Percentiles rank a stretch among this genome's conserved stretches.
phyloP scores from a whole-genome alignment of 2,329 filamentous ascomycete species.

The Raffaelea deltoideospora region DNA sequence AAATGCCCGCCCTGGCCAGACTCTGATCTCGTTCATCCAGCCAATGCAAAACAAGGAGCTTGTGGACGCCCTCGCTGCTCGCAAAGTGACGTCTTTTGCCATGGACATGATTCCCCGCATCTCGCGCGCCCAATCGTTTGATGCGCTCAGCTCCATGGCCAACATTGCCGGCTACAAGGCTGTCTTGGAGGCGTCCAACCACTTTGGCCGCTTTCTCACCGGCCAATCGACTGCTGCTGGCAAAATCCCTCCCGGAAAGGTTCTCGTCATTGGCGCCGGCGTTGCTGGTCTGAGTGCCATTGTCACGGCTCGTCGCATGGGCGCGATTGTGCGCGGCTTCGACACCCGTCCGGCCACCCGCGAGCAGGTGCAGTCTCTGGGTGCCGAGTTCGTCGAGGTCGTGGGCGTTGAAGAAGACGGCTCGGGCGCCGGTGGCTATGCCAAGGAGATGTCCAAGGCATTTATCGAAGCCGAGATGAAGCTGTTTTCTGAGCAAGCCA shows the following conservation, averaged over 20 bases:
- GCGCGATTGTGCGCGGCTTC: constrained; percentile 79
- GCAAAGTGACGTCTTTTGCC: constrained; percentile 63
- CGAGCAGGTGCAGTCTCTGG: constrained; percentile 81
- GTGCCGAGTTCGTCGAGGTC: constrained; percentile 81
- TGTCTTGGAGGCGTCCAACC: constrained; percentile 76
- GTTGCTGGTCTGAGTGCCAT: constrained; percentile 83
- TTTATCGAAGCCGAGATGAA: constrained; percentile 91
- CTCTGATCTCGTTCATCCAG: constrained; percentile 71
- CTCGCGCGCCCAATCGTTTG: constrained; percentile 75
- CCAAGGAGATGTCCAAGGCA: constrained; percentile 87
- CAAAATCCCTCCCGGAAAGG: constrained; percentile 80
- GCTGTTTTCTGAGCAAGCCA: constrained; percentile 73
- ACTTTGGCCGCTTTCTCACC: constrained; percentile 76
- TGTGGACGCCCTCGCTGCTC: constrained; percentile 55
- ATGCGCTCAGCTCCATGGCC: constrained; percentile 82
- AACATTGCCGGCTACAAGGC: constrained; percentile 92
- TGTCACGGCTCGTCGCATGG: constrained; percentile 70
- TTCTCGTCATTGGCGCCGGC: constrained; percentile 78
- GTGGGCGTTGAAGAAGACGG: constrained; percentile 66
- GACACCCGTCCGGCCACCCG: constrained; percentile 79
- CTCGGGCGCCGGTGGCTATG: constrained; percentile 71
- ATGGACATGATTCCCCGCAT: constrained; percentile 92
- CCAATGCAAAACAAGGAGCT: constrained; percentile 65
- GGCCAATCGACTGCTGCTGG: constrained; percentile 84
- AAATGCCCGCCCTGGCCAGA: constrained; percentile 51